Base-by-base conservation (phyloP, 1,139 yeast genomes). In the Suhomyces bribrorum region DNA sequence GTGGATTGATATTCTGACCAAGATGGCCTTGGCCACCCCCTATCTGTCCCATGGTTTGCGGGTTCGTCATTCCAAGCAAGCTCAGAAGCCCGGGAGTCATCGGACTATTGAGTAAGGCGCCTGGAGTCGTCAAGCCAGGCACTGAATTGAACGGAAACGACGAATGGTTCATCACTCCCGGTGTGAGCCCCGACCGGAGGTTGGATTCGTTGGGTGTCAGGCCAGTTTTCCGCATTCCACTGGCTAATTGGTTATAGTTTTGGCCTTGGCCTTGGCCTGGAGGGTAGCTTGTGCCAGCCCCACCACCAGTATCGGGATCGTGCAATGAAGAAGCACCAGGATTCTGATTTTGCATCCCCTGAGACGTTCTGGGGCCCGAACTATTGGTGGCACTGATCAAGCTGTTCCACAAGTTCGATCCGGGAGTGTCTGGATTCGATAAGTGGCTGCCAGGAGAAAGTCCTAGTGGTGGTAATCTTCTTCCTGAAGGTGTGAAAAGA, bases 131-230 rank as follows among this genome's bases (percentile, higher is more conserved):
- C 18, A 71, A 48, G 1, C 76, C 77, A 1, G 69, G 71, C 6
- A 61, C 59, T 36, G 53, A 56, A 17, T 58, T 66, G 23, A 43
- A 37, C 4, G 42, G 39, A 9, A 44, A 44, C 18, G 40, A 36
- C 15, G 42, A 28, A 24, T 35, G 38, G 28, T 32, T 38, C 22
- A 41, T 30, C 34, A 66, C 63, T 2, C 73, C 73, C 1, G 80
- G 80, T 26, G 48, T 41, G 26, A 83, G 57, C 0, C 90, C 90
- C 0, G 86, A 70, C 44, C 92, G 68, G 32, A 83, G 46, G 37
- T 77, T 72, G 5, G 85, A 77, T 53, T 83, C 89, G 56, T 80
- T 83, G 5, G 90, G 88, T 0, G 88, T 81, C 30, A 83, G 62
- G 0, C 87, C 89, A 0, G 83, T 68, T 48, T 81, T 74, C 24